Base-by-base conservation (phyloP, 306 rosid genomes). In the Oemleria cerasiformis region DNA sequence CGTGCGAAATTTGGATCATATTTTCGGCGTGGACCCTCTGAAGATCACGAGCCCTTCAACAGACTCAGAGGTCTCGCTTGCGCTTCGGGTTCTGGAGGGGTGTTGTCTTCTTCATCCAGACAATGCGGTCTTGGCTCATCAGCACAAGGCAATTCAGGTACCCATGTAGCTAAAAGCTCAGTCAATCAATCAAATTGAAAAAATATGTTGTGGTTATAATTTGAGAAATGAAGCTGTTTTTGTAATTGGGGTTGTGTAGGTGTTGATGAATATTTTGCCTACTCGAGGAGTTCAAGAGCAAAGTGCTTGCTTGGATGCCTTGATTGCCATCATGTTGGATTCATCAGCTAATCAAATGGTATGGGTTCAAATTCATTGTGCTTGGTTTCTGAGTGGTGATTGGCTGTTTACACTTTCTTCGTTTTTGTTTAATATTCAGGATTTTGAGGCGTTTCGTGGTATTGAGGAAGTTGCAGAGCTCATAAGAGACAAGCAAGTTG, bases 281-380 rank as follows among this genome's bases (percentile, higher is more conserved):
- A 82, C 86, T 59, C 85, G 92, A 8, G 92, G 97, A 62, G 94
- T 86, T 59, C 88, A 76, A 53, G 97, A 88, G 80, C 94, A 91
- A 85, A 87, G 92, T 42, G 97, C 94, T 51, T 94, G 97, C 76
- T 83, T 94, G 63, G 98, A 94, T 75, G 98, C 97, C 68, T 80
- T 94, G 70, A 78, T 92, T 76, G 81, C 95, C 10, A 81, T 91
- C 71, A 91, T 94, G 97, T 81, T 94, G 90, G 97, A 94, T 80
- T 94, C 97, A 1, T 81, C 91, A 8, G 78, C 79, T 72, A 94
- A 94, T 87, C 98, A 94, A 83, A 84, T 78, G 98, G 98, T 93
- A 51, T 73, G 14, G 49, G 2, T 48, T 68, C 57, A 51, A 30
- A 30, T 30, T 30, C 36, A 30, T 30, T 30, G 41, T 40, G 12